These are phyloP conservation scores for Pleurotus ostreatus DNA, from an alignment of 768 basidiomycete genomes.

Conservation along the genomic window DNA sequence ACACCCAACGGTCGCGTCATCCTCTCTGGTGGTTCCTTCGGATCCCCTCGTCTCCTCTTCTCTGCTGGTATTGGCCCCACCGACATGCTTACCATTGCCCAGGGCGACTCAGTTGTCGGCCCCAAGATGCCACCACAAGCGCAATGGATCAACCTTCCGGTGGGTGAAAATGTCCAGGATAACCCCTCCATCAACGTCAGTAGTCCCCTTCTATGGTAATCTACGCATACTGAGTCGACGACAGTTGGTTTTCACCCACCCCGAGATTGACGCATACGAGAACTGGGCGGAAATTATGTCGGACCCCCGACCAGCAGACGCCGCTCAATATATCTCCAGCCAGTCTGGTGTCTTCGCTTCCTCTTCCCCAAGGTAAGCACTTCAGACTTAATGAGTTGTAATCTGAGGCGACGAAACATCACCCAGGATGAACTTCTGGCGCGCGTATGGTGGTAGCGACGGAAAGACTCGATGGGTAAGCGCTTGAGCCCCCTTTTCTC, in stretches of 20 bases:
- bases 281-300: constrained; percentile 60
- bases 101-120: constrained; percentile 40
- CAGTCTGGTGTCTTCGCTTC: constrained; percentile 55
- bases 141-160: constrained; percentile 57
- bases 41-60: constrained; percentile 55
- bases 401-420: background rate
- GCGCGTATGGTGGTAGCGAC: constrained; percentile 43
- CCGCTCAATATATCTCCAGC: constrained; percentile 44
- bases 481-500: background rate
- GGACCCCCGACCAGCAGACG: constrained; percentile 51
- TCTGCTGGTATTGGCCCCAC: constrained; percentile 58
- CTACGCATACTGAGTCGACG: background rate
- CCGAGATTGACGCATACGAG: constrained; percentile 58
- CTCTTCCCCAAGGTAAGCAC: constrained; percentile 46
- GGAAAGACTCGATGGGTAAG: constrained; percentile 43
- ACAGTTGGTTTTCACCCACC: constrained; percentile 62
- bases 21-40: constrained; percentile 54
- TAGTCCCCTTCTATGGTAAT: constrained; percentile 8
- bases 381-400: background rate
- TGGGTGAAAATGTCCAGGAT: constrained; percentile 53
- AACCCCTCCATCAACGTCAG: constrained; percentile 61
- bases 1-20: constrained; percentile 57
- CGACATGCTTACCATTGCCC: constrained; percentile 51
- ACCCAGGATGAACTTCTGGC: constrained; percentile 58
- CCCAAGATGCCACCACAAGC: constrained; percentile 41